A percentile compares a stretch with the other conserved stretches of the same genome.
Evolutionary conservation across 2,329 filamentous ascomycete genomes (phyloP).

Genomic region (Magnaporthiopsis rhizophila): DNA sequence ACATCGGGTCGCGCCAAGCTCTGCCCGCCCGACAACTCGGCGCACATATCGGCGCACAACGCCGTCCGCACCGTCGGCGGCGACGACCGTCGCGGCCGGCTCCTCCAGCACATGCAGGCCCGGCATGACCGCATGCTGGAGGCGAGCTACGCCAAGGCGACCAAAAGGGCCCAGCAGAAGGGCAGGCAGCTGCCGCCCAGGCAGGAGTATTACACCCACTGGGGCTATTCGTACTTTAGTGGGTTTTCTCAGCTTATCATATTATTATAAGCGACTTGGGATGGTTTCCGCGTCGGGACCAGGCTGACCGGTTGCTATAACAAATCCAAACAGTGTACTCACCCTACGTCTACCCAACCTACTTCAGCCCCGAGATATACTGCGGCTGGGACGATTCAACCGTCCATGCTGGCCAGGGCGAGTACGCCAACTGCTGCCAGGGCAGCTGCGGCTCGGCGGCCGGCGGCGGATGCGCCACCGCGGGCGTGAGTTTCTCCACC

Average conservation of each 20-base stretch:
- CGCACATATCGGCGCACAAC: conserved; percentile 69
- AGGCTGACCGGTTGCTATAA: background rate
- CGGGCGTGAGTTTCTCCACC: conserved; percentile 13
- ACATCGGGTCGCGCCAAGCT: conserved; percentile 37
- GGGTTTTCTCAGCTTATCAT: background rate
- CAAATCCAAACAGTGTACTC: conserved; percentile 27
- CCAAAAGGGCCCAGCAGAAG: conserved; percentile 39
- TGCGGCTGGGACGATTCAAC: conserved; percentile 33
- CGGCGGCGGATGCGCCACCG: conserved; percentile 23
- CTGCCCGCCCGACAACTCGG: conserved; percentile 47
- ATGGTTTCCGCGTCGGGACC: too few relatives aligned
- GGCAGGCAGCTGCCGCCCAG: conserved; percentile 37
- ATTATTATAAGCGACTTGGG: too few relatives aligned
- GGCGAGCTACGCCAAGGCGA: conserved; percentile 47
- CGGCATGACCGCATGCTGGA: conserved; percentile 33
- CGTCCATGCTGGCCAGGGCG: conserved; percentile 24
- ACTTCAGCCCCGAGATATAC: conserved; percentile 37
- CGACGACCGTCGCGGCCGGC: background rate
- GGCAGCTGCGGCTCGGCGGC: conserved; percentile 38
- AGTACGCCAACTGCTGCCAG: conserved; percentile 31
- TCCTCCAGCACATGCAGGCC: background rate
- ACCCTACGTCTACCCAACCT: conserved; percentile 35
- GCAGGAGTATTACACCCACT: conserved; percentile 44
- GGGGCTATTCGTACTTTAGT: conserved; percentile 42
- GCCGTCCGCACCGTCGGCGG: conserved; percentile 37